Conservation (phyloP, 805 yeast genomes). For the Metschnikowia matae region DNA sequence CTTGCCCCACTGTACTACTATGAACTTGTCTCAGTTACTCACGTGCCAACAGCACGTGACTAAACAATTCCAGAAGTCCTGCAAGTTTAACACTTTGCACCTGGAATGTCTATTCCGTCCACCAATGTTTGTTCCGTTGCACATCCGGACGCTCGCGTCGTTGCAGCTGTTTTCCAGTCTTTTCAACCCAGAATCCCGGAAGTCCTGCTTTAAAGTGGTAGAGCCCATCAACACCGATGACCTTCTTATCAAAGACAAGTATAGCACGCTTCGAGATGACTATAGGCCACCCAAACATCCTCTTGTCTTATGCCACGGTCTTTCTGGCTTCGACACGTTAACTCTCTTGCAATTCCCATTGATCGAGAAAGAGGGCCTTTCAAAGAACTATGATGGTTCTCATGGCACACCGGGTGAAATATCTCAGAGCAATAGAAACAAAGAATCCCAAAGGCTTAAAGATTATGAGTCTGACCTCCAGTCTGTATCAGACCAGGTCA, state of each 20-base stretch:
- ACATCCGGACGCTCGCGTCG: slow-evolving; percentile 9
- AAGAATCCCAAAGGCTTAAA: slow-evolving; percentile 8
- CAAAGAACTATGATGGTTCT: slow-evolving; percentile 9
- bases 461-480: slow-evolving; percentile 13
- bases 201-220: neutral
- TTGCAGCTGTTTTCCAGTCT: slow-evolving; percentile 3
- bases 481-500: slow-evolving; percentile 11
- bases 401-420: slow-evolving; percentile 1
- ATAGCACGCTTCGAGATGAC: slow-evolving; percentile 26
- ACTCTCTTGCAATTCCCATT: slow-evolving; percentile 16
- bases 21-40: no score
- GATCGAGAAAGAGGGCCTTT: slow-evolving; percentile 4
- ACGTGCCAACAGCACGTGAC: no score
- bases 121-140: slow-evolving; percentile 3
- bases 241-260: slow-evolving; percentile 27
- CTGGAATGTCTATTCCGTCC: neutral
- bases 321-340: slow-evolving; percentile 70
- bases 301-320: slow-evolving; percentile 80
- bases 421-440: neutral
- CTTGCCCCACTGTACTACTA: no score
- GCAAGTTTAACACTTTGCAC: no score
- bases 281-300: slow-evolving; percentile 67
- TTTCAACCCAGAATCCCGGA: neutral
- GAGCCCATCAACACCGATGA: slow-evolving; percentile 14
- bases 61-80: no score